These are phyloP conservation scores for Saccharomycopsis vini DNA, from an alignment of 805 yeast genomes.

Conservation along the genomic window DNA sequence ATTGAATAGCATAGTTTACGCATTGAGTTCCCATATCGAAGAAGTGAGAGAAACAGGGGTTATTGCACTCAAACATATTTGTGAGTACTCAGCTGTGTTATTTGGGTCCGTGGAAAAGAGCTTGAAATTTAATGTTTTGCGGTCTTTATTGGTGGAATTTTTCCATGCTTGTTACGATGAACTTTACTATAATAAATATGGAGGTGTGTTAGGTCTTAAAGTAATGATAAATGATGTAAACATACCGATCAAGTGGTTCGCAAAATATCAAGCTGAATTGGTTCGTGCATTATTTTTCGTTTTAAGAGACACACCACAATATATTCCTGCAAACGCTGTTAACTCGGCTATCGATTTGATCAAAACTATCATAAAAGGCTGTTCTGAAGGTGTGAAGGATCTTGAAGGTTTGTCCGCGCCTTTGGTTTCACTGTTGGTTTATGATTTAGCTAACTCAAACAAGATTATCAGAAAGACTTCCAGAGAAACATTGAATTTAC, in stretches of 20 bases:
- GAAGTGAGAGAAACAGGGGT: slow-evolving; percentile 67
- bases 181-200: slow-evolving; percentile 73
- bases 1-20: slow-evolving; percentile 66
- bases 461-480: slow-evolving; percentile 74
- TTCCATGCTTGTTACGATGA: slow-evolving; percentile 90
- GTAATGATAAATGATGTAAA: slow-evolving; percentile 60
- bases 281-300: slow-evolving; percentile 84
- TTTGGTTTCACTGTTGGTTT: slow-evolving; percentile 79
- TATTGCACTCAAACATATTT: slow-evolving; percentile 53
- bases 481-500: slow-evolving; percentile 53
- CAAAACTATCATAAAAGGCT: slow-evolving; percentile 50
- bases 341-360: slow-evolving; percentile 62
- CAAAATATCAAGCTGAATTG: slow-evolving; percentile 71
- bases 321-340: slow-evolving; percentile 74
- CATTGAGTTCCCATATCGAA: slow-evolving; percentile 67
- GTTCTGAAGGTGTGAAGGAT: slow-evolving; percentile 54
- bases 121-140: slow-evolving; percentile 62
- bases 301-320: slow-evolving; percentile 78
- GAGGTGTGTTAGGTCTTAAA: slow-evolving; percentile 78
- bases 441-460: slow-evolving; percentile 85
- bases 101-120: slow-evolving; percentile 64
- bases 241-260: slow-evolving; percentile 66
- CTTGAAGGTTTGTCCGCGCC: slow-evolving; percentile 45
- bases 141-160: slow-evolving; percentile 69
- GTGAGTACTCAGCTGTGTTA: slow-evolving; percentile 41